phyloP scores from a whole-genome alignment of 306 rosid species.

The Cucurbita pepo region DNA sequence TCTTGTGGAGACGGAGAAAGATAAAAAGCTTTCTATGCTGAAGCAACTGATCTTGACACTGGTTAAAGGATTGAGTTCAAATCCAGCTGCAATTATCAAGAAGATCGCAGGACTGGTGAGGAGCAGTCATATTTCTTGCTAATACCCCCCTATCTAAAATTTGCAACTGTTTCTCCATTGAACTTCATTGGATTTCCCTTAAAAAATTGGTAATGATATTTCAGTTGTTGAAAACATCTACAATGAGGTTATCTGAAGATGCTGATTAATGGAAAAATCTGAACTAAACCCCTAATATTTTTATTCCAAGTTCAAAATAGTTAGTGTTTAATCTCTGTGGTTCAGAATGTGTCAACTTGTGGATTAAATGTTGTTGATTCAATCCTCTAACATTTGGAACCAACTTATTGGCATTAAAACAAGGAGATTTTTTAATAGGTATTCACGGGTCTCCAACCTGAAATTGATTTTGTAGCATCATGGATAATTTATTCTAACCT shows the following conservation, averaged over 20 bases:
- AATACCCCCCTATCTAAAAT: background rate
- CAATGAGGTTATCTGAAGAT: background rate
- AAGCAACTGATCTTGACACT: conserved; percentile 70
- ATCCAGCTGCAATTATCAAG: conserved; percentile 79
- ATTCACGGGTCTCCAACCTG: no score
- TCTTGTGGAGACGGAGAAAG: conserved; percentile 79
- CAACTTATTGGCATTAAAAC: no score
- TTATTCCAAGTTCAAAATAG: no score
- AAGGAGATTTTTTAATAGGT: no score
- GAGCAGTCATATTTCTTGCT: background rate
- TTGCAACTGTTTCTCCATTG: background rate
- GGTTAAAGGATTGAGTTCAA: conserved; percentile 83
- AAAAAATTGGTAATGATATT: background rate
- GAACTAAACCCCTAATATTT: no score
- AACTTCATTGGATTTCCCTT: background rate
- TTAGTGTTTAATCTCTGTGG: no score
- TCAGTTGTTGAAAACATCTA: background rate
- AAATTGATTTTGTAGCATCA: no score
- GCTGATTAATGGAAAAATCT: no score
- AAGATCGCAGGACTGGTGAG: conserved; percentile 92
- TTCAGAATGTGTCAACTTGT: no score
- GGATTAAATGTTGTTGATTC: no score
- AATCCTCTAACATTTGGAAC: no score
- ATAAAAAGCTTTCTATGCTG: conserved; percentile 83
- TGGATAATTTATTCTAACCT: no score